Evolutionary conservation across 176 grass and related monocot genomes (phyloP).

Genomic region (Oryza coarctata): DNA sequence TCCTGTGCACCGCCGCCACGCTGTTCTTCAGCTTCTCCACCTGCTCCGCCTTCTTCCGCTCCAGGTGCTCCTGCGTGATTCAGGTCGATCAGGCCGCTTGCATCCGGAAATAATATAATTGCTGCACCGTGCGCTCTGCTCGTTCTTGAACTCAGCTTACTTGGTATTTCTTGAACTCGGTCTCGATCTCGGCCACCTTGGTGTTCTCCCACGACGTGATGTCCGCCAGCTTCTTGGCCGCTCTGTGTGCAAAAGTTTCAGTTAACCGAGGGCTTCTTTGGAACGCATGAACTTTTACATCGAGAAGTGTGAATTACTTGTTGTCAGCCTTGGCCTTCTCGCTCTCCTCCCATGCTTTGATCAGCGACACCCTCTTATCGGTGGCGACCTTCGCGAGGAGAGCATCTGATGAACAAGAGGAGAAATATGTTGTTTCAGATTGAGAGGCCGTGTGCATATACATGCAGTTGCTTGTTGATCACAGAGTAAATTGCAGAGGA

Average conservation of each 20-base stretch:
- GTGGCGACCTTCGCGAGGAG: constrained; percentile 40
- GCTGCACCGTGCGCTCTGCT: no score
- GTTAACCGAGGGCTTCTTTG: not conserved
- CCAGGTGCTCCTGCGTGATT: constrained; percentile 55
- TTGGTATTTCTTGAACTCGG: constrained; percentile 62
- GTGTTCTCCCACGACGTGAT: constrained; percentile 69
- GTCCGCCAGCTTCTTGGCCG: constrained; percentile 49
- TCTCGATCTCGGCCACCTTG: constrained; percentile 56
- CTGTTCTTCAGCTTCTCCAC: constrained; percentile 65
- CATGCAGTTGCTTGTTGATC: not conserved
- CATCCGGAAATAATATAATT: no score
- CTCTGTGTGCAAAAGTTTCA: constrained; percentile 17
- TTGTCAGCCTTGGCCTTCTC: constrained; percentile 73
- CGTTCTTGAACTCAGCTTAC: constrained; percentile 24
- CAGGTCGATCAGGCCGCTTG: no score
- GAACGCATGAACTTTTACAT: not conserved
- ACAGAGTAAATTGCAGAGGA: not conserved
- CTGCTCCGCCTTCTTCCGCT: constrained; percentile 55
- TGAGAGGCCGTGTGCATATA: not conserved
- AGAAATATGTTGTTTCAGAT: not conserved
- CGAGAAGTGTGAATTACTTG: no score
- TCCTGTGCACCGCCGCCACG: constrained; percentile 43
- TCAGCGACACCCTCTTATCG: constrained; percentile 54
- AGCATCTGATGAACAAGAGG: constrained; percentile 21
- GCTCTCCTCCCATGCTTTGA: constrained; percentile 77